phyloP scores from a whole-genome alignment of 2,329 filamentous ascomycete genomes.

The Daldinia eschscholtzii region DNA sequence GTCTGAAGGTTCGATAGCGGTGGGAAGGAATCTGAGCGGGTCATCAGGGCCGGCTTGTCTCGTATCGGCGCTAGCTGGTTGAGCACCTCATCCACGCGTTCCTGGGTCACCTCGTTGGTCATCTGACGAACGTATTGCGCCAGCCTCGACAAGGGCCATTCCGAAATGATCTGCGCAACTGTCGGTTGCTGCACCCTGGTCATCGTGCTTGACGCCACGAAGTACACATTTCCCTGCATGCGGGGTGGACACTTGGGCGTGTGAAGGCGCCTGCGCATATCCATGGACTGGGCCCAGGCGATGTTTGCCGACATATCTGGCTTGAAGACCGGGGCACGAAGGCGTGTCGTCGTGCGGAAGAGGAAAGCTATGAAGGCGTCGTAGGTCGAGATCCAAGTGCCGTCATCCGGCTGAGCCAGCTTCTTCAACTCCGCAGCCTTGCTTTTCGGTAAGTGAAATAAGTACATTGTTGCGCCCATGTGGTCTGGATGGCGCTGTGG shows the following conservation, averaged over 20 bases:
- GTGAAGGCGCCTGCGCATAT: constrained; percentile 56
- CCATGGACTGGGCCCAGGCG: constrained; percentile 55
- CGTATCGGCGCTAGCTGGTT: constrained; percentile 52
- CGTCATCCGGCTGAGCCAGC: constrained; percentile 50
- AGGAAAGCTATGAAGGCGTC: constrained; percentile 60
- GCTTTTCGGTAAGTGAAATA: constrained; percentile 61
- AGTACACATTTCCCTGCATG: constrained; percentile 50
- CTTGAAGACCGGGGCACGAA: constrained; percentile 54
- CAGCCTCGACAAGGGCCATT: constrained; percentile 53
- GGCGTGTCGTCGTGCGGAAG: constrained; percentile 56
- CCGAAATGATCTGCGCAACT: constrained; percentile 53
- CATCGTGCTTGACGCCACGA: constrained; percentile 33
- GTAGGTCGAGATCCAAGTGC: constrained; percentile 60
- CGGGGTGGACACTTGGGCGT: constrained; percentile 51
- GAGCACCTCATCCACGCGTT: constrained; percentile 50
- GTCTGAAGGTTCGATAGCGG: constrained; percentile 27
- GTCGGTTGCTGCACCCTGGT: constrained; percentile 49
- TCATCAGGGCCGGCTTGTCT: constrained; percentile 54
- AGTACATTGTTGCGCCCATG: constrained; percentile 45
- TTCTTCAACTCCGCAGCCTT: constrained; percentile 58
- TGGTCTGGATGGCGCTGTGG: constrained; percentile 51
- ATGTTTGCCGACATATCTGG: constrained; percentile 44
- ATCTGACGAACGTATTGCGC: constrained; percentile 56
- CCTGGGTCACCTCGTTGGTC: constrained; percentile 54
- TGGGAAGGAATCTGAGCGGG: constrained; percentile 54